Percentiles rank a stretch among this genome's conserved stretches.
Conservation (phyloP, 1,139 yeast species). For the Wickerhamomyces sp. region DNA sequence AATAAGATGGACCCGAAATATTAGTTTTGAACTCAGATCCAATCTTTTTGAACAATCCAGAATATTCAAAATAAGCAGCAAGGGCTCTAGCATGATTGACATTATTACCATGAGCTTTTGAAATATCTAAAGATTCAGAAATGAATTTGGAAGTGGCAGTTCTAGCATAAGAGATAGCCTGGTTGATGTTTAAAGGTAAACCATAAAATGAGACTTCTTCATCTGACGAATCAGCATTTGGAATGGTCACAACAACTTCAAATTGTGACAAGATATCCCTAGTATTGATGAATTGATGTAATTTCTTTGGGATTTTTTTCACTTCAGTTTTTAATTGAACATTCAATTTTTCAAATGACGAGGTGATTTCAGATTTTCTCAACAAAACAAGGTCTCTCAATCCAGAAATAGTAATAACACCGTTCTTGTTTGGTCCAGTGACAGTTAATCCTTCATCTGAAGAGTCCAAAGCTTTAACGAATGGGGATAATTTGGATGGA, state of each 20-base stretch:
- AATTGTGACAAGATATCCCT: constrained; percentile 43
- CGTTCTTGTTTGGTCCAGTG: constrained; percentile 28
- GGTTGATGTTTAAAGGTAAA: constrained; percentile 44
- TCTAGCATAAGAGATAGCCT: constrained; percentile 55
- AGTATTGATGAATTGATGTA: constrained; percentile 46
- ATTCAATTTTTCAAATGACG: constrained; percentile 42
- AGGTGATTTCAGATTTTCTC: constrained; percentile 43
- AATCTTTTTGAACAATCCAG: constrained; percentile 40
- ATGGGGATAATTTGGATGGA: constrained; percentile 45
- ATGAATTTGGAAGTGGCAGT: constrained; percentile 47
- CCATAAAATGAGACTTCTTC: constrained; percentile 64
- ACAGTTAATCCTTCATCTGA: constrained; percentile 25
- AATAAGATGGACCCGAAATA: constrained; percentile 50
- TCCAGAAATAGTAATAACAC: constrained; percentile 45
- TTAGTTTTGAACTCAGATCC: constrained; percentile 41
- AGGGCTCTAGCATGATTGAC: constrained; percentile 69
- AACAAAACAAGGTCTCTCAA: constrained; percentile 54
- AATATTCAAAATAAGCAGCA: constrained; percentile 57
- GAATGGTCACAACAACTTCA: constrained; percentile 62
- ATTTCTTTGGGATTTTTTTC: constrained; percentile 42
- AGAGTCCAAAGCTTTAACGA: constrained; percentile 35
- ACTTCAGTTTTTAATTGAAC: constrained; percentile 38
- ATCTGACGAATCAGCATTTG: constrained; percentile 35
- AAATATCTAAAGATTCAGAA: constrained; percentile 72
- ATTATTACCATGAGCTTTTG: constrained; percentile 83